Evolutionary conservation across 306 rosid genomes (phyloP).

Genomic region (Corylus americana): DNA sequence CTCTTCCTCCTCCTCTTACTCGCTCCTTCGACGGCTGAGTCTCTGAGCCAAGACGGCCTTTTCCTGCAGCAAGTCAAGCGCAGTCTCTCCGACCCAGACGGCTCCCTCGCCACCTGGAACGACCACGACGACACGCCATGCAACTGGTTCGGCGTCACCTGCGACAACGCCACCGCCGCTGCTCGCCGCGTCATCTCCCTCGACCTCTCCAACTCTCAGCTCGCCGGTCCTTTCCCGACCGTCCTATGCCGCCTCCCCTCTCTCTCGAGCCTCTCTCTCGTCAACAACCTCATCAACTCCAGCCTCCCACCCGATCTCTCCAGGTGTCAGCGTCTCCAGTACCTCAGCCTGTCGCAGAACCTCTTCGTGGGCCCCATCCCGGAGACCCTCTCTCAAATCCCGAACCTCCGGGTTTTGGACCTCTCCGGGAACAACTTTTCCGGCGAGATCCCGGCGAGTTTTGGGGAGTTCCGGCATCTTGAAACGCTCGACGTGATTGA

Average conservation of each 20-base stretch:
- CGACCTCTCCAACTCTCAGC: slow-evolving; percentile 27
- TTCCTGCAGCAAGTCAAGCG: slow-evolving; percentile 52
- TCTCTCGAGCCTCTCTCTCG: slow-evolving; percentile 51
- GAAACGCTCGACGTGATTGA: slow-evolving; percentile 34
- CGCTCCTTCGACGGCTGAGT: slow-evolving; percentile 19
- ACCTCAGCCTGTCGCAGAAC: slow-evolving; percentile 54
- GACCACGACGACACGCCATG: slow-evolving; percentile 56
- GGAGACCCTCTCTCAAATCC: slow-evolving; percentile 34
- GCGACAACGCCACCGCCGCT: slow-evolving; percentile 24
- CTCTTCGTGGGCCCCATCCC: slow-evolving; percentile 56
- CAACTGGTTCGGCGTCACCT: slow-evolving; percentile 52
- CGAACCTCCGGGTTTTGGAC: slow-evolving; percentile 41
- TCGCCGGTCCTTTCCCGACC: slow-evolving; percentile 53
- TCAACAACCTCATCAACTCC: slow-evolving; percentile 38
- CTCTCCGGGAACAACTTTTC: slow-evolving; percentile 67
- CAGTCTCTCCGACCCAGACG: slow-evolving; percentile 46
- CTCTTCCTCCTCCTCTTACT: slow-evolving; percentile 18
- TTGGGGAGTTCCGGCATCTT: slow-evolving; percentile 42
- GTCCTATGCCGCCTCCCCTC: slow-evolving; percentile 60
- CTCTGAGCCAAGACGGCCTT: slow-evolving; percentile 72
- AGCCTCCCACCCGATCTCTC: slow-evolving; percentile 37
- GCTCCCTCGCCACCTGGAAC: slow-evolving; percentile 55
- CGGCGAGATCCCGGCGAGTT: slow-evolving; percentile 52
- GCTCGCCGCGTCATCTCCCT: slow-evolving; percentile 41
- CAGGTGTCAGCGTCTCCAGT: slow-evolving; percentile 39